Percentiles rank a stretch among this genome's conserved stretches.
phyloP scores from a whole-genome alignment of 1,139 yeast genomes.

The Lodderomyces metapsilosis region DNA sequence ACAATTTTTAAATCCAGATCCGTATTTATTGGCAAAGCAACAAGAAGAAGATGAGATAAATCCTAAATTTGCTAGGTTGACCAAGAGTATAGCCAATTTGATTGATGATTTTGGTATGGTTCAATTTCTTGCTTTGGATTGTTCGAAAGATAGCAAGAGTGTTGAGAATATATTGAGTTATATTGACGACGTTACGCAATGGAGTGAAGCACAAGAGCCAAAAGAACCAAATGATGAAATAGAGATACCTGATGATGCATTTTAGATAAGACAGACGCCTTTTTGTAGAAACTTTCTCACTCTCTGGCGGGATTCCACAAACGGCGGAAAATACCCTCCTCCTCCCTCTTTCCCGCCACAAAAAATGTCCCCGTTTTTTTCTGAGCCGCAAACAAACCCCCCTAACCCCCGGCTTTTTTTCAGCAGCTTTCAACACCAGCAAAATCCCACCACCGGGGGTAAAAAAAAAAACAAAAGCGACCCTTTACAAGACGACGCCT shows the following conservation, averaged over 20 bases:
- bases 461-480: no score
- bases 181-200: conserved; percentile 95
- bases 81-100: conserved; percentile 78
- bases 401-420: no score
- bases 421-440: no score
- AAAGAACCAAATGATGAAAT: conserved; percentile 86
- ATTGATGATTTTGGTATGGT: conserved; percentile 99
- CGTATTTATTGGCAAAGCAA: conserved; percentile 53
- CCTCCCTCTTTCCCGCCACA: no score
- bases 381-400: no score
- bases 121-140: conserved; percentile 87
- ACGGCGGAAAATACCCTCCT: no score
- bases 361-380: no score
- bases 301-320: no score
- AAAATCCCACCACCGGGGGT: no score
- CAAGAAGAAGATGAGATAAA: conserved; percentile 48
- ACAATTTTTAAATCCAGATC: conserved; percentile 88
- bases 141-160: conserved; percentile 72
- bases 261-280: not conserved
- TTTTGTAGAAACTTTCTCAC: not conserved
- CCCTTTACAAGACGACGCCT: no score
- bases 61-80: conserved; percentile 73
- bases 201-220: conserved; percentile 97
- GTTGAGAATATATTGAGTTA: conserved; percentile 84
- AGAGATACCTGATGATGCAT: conserved; percentile 50